Conservation (phyloP, 306 rosid species). For the Prunus mume region DNA sequence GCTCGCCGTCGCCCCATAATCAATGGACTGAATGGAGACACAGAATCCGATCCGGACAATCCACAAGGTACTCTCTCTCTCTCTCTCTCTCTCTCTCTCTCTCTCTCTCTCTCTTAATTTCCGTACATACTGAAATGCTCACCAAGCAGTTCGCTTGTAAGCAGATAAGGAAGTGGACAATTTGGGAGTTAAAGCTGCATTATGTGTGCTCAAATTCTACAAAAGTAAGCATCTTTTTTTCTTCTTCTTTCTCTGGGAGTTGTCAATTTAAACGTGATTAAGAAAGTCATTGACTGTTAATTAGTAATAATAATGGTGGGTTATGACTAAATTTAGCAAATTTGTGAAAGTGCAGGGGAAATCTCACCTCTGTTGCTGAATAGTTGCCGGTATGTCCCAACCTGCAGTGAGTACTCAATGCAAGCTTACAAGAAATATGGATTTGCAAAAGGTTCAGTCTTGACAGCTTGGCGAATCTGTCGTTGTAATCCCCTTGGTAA, state of each 20-base stretch:
- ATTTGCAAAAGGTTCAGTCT: conserved; percentile 59
- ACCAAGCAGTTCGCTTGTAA: background rate
- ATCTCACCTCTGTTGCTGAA: conserved; percentile 81
- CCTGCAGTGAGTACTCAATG: conserved; percentile 95
- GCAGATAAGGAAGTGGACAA: conserved; percentile 47
- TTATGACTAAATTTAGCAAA: background rate
- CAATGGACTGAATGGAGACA: conserved; percentile 18
- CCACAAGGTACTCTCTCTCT: conserved; percentile 38
- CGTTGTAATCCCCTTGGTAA: conserved; percentile 96
- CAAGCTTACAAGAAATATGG: conserved; percentile 93
- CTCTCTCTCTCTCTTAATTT: background rate
- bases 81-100: background rate
- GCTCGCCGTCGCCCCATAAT: conserved; percentile 14
- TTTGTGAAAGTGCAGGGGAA: conserved; percentile 50
- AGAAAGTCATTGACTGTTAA: too few relatives aligned
- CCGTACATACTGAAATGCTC: background rate
- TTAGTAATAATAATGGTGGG: background rate
- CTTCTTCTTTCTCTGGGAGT: too few relatives aligned
- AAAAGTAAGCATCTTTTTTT: conserved; percentile 41
- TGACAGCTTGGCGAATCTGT: conserved; percentile 83
- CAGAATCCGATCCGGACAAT: conserved; percentile 41
- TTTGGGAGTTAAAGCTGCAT: conserved; percentile 64
- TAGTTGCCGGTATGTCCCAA: conserved; percentile 81
- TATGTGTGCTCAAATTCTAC: conserved; percentile 70
- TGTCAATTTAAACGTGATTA: too few relatives aligned